These are phyloP conservation scores for Fagopyrum homotropicum DNA, from an alignment of 148 eudicot genomes.

Conservation along the genomic window DNA sequence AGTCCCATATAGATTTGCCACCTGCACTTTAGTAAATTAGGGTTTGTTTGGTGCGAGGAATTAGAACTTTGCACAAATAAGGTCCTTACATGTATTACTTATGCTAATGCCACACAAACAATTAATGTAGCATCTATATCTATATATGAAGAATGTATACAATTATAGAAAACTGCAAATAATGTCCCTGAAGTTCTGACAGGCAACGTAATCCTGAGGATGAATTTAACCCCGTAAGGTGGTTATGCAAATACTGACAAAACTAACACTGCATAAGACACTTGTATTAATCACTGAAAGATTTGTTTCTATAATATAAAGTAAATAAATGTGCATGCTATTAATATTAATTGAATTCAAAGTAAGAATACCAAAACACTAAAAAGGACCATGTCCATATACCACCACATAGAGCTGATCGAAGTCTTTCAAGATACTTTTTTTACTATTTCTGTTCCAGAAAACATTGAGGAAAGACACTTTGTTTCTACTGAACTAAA, in stretches of 20 bases:
- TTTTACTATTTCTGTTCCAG: too few species aligned
- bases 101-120: too few species aligned
- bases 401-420: not conserved
- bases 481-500: too few species aligned
- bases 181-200: not conserved
- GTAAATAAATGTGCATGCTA: conserved; percentile 7
- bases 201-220: not conserved
- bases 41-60: too few species aligned
- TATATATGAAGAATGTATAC: not conserved
- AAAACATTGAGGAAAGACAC: too few species aligned
- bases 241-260: not conserved
- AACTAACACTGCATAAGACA: not conserved
- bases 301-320: not conserved
- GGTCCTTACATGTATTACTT: too few species aligned
- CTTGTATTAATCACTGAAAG: not conserved
- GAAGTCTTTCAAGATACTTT: too few species aligned
- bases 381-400: not conserved
- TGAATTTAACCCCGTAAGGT: not conserved
- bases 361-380: not conserved
- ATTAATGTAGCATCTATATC: not conserved
- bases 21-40: not conserved
- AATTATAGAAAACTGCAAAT: not conserved
- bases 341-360: not conserved
- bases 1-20: not conserved
- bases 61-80: too few species aligned